Evolutionary conservation across 495 filamentous ascomycete genomes (phyloP).

Genomic region (Extremus antarcticus): DNA sequence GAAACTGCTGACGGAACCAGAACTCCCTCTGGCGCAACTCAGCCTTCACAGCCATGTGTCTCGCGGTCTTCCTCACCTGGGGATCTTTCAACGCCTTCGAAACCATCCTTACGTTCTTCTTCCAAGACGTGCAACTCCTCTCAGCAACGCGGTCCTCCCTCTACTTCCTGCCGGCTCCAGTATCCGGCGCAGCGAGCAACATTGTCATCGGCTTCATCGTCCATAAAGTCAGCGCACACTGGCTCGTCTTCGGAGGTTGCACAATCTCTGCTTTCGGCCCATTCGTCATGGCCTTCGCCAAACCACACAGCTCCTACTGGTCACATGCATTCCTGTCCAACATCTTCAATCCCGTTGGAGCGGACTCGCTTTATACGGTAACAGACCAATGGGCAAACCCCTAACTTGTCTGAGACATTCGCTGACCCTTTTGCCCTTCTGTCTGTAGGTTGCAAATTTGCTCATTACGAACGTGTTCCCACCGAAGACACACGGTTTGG

Average conservation of each 20-base stretch:
- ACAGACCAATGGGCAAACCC: no score
- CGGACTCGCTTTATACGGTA: conserved; percentile 49
- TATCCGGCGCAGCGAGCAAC: conserved; percentile 44
- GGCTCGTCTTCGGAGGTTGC: conserved; percentile 37
- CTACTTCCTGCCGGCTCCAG: conserved; percentile 45
- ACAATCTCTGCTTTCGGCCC: conserved; percentile 38
- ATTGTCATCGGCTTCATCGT: conserved; percentile 44
- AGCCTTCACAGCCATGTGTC: conserved; percentile 39
- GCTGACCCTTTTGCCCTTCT: no score
- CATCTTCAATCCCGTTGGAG: conserved; percentile 41
- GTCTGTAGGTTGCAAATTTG: conserved; percentile 52
- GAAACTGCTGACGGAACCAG: background rate
- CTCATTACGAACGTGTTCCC: conserved; percentile 51
- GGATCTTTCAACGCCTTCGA: conserved; percentile 38
- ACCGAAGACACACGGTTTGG: conserved; percentile 45
- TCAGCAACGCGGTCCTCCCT: conserved; percentile 35
- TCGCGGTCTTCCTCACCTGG: conserved; percentile 43
- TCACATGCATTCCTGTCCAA: conserved; percentile 41
- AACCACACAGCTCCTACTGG: conserved; percentile 46
- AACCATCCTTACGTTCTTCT: conserved; percentile 42
- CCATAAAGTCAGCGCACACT: conserved; percentile 41
- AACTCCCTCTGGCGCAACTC: conserved; percentile 43
- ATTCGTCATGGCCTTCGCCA: conserved; percentile 42
- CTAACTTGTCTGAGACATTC: no score
- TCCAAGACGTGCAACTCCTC: conserved; percentile 40